A percentile compares a stretch with the other conserved stretches of the same genome.
Conservation (phyloP, 306 rosid species). For the Psophocarpus tetragonolobus region DNA sequence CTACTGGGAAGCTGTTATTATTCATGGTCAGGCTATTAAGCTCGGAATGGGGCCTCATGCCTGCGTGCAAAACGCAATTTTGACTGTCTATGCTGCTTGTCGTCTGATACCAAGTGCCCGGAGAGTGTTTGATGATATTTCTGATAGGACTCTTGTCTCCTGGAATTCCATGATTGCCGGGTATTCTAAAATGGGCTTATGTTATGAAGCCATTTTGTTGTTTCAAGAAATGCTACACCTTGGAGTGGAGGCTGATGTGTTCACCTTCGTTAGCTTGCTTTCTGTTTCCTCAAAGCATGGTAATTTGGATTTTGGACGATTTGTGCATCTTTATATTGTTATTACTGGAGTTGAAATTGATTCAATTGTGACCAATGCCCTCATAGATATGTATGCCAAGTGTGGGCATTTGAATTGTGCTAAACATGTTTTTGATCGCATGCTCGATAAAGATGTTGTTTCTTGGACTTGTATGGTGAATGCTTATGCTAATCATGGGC, state of each 20-base stretch:
- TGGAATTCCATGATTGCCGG: slow-evolving; percentile 80
- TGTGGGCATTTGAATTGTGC: slow-evolving; percentile 59
- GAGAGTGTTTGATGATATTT: slow-evolving; percentile 61
- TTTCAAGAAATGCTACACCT: slow-evolving; percentile 53
- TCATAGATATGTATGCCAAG: slow-evolving; percentile 75
- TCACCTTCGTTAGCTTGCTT: slow-evolving; percentile 67
- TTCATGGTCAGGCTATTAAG: slow-evolving; percentile 62
- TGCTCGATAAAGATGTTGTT: slow-evolving; percentile 59
- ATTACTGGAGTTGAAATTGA: slow-evolving; percentile 53
- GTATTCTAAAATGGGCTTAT: slow-evolving; percentile 51
- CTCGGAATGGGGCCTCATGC: slow-evolving; percentile 56
- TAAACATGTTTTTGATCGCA: slow-evolving; percentile 43
- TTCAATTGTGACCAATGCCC: slow-evolving; percentile 59
- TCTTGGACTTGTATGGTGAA: slow-evolving; percentile 68
- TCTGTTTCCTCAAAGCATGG: slow-evolving; percentile 61
- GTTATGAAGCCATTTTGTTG: slow-evolving; percentile 43
- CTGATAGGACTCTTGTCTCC: slow-evolving; percentile 56
- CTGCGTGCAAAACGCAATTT: slow-evolving; percentile 58
- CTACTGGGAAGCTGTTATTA: slow-evolving; percentile 51
- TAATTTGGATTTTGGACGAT: slow-evolving; percentile 55
- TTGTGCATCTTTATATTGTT: slow-evolving; percentile 52
- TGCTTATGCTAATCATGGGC: slow-evolving; percentile 66
- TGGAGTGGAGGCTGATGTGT: slow-evolving; percentile 55
- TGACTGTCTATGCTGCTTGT: slow-evolving; percentile 49
- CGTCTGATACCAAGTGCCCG: slow-evolving; percentile 48